Conservation (phyloP, 164 flowering plant genomes). For the Macadamia integrifolia region DNA sequence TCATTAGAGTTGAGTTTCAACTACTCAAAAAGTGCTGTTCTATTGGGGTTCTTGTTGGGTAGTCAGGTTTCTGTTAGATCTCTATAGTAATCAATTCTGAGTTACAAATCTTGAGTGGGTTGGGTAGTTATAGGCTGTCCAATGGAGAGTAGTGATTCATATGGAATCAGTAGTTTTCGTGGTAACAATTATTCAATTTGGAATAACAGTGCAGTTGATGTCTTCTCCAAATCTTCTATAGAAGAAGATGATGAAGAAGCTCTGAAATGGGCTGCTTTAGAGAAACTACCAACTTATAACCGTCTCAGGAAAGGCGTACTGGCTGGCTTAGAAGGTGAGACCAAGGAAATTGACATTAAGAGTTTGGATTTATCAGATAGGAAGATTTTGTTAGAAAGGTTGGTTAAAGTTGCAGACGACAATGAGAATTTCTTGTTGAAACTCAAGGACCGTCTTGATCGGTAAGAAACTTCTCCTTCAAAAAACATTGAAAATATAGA, state of each 20-base stretch:
- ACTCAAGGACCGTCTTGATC: background rate
- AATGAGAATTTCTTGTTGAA: slow-evolving; percentile 1
- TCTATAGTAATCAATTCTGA: no score
- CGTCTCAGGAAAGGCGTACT: background rate
- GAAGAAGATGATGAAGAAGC: slow-evolving; percentile 4
- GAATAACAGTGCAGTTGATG: background rate
- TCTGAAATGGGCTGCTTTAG: slow-evolving; percentile 3
- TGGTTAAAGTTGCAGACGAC: background rate
- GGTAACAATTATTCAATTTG: background rate
- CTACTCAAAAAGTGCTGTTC: no score
- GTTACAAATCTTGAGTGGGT: no score
- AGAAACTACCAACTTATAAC: background rate
- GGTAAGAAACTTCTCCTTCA: background rate
- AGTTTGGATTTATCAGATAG: background rate
- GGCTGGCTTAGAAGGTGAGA: background rate
- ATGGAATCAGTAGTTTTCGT: background rate
- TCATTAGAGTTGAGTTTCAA: no score
- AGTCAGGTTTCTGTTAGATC: no score
- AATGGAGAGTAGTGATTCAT: background rate
- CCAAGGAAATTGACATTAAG: background rate
- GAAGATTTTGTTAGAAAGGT: background rate
- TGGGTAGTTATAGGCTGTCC: no score
- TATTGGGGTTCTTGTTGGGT: no score
- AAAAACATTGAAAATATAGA: no score
- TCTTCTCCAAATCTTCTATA: background rate